A percentile compares a stretch with the other conserved stretches of the same genome.
These are phyloP conservation scores for Arabidopsis lyrata DNA, from an alignment of 441 rosid species.

Conservation along the genomic window DNA sequence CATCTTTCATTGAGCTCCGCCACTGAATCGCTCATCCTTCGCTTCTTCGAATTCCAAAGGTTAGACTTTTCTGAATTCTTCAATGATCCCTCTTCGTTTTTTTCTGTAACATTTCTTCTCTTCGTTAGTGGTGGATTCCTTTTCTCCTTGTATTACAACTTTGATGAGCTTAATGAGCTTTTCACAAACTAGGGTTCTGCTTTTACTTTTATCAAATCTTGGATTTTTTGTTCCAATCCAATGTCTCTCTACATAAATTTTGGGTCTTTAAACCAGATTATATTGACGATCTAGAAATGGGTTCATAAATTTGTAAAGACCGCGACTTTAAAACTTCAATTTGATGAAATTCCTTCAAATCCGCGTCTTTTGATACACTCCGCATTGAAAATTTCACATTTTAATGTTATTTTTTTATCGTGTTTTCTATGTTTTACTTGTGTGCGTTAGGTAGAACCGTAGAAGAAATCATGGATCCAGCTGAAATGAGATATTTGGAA, in stretches of 20 bases:
- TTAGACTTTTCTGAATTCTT: slow-evolving; percentile 31
- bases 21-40: slow-evolving; percentile 17
- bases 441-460: slow-evolving; percentile 26
- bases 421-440: slow-evolving; percentile 22
- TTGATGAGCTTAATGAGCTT: slow-evolving; percentile 22
- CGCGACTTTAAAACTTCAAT: neutral
- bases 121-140: slow-evolving; percentile 12
- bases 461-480: slow-evolving; percentile 66
- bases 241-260: neutral
- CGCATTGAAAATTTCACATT: neutral
- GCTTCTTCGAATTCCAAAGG: slow-evolving; percentile 30
- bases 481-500: slow-evolving; percentile 87
- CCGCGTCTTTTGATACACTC: neutral
- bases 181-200: slow-evolving; percentile 39
- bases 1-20: slow-evolving; percentile 1
- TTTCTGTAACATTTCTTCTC: neutral
- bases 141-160: slow-evolving; percentile 11
- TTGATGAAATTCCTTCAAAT: slow-evolving; percentile 12
- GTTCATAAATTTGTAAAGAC: slow-evolving; percentile 1
- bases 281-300: slow-evolving; percentile 29
- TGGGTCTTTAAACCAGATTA: neutral
- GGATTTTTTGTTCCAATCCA: neutral
- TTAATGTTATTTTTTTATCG: neutral
- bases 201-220: slow-evolving; percentile 21
- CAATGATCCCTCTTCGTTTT: neutral